These are phyloP conservation scores for Nigrospora osmanthi DNA, from an alignment of 2,329 filamentous ascomycete genomes.

Conservation along the genomic window DNA sequence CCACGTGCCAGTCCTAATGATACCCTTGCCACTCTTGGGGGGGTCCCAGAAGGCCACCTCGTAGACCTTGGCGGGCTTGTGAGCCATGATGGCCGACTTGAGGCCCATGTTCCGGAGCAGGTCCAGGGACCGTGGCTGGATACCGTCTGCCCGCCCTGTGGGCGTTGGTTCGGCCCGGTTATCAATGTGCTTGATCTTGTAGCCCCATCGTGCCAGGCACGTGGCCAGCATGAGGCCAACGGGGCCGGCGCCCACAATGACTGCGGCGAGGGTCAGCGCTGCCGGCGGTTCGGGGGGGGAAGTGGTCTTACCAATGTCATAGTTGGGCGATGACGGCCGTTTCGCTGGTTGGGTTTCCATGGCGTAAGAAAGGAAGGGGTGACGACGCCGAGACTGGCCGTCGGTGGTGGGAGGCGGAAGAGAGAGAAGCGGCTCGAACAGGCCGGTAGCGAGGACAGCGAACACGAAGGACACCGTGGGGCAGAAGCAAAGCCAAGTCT, in stretches of 20 bases:
- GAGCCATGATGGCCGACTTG: constrained; percentile 79
- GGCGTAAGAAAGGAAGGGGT: background rate
- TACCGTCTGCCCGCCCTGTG: constrained; percentile 84
- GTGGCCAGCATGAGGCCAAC: constrained; percentile 84
- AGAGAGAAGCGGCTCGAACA: background rate
- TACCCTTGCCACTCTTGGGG: constrained; percentile 43
- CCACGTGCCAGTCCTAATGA: constrained; percentile 66
- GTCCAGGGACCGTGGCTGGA: constrained; percentile 83
- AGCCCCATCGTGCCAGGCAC: constrained; percentile 85
- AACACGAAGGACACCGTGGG: background rate
- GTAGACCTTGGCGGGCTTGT: constrained; percentile 80
- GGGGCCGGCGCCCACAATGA: constrained; percentile 84
- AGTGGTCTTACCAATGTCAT: constrained; percentile 35
- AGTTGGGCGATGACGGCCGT: constrained; percentile 15
- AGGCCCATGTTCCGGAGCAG: constrained; percentile 83
- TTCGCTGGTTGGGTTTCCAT: constrained; percentile 15
- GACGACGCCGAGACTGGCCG: background rate
- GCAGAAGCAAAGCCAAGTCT: background rate
- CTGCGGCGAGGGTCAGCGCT: constrained; percentile 32
- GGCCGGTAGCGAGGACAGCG: background rate
- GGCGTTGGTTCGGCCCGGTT: constrained; percentile 77
- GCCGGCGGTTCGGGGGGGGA: background rate
- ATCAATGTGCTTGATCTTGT: constrained; percentile 92
- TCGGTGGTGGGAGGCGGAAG: background rate
- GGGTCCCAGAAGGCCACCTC: constrained; percentile 71